Evolutionary conservation across 345 rosid genomes (phyloP), one percentile per base, ranked within the genome.

Genomic region (Brassica juncea): DNA sequence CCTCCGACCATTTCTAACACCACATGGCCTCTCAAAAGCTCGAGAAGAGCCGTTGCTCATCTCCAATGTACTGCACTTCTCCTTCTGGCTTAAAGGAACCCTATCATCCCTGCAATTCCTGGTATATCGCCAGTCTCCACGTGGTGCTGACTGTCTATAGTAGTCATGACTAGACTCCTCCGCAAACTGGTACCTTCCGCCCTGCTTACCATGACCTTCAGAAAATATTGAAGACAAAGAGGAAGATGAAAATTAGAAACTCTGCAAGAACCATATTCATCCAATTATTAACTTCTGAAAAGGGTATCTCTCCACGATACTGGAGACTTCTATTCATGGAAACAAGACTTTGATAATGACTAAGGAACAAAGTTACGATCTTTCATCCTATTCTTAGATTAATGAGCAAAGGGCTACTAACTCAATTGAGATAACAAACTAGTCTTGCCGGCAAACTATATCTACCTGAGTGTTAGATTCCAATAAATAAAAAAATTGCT

Each of bases 131-230:
- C 91, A 90, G 23, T 90, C 97, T 74, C 86, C 92, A 11, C 91
- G 89, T 19, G 86, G 80, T 77, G 80, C 75, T n/a, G 88, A 82
- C 3, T 82, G 81, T 39, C 91, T 81, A 73, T 34, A 80, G 73
- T 84, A 85, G 77, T 91, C 91, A 82, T 88, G 85, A 81, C 89
- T 86, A 83, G 86, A 72, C 57, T 95, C 97, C 52, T 90, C 94
- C 6, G 82, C 77, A 84, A 86, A 89, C 82, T 82, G 62, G 84
- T 88, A 88, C 86, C 92, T 91, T 34, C 87, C 88, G 72, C 92
- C 96, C 86, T 90, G 95, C 98, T 89, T 93, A 86, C 87, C 92
- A 80, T 95, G 90, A 88, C 94, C 97, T 93, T 86, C 85, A 88
- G 76, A 76, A 72, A 77, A 81, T 66, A 86, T 47, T 47, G 15